These are phyloP conservation scores for Populus tremula DNA, from an alignment of 345 rosid species.

Conservation along the genomic window DNA sequence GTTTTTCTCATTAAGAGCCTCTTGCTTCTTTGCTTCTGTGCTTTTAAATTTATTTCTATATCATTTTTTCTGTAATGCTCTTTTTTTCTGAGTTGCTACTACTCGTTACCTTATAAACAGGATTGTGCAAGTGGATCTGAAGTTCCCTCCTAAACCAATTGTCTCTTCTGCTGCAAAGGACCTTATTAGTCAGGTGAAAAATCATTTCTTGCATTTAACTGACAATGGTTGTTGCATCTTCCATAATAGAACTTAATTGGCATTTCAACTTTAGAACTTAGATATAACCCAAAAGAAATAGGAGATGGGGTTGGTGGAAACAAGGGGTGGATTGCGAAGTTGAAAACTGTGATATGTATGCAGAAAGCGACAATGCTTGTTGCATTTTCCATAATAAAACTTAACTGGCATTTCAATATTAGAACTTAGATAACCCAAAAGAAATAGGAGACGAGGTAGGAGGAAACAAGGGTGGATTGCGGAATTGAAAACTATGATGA, in stretches of 20 bases:
- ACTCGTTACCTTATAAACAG: conserved; percentile 29
- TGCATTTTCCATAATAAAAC: too few species aligned
- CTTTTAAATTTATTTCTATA: neutral
- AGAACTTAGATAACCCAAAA: too few species aligned
- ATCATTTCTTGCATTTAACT: neutral
- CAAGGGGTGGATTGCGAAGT: too few species aligned
- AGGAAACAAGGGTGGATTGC: too few species aligned
- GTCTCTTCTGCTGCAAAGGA: conserved; percentile 89
- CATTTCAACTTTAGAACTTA: too few species aligned
- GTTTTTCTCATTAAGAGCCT: neutral
- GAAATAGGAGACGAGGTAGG: too few species aligned
- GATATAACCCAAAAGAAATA: too few species aligned
- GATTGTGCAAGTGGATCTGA: conserved; percentile 94
- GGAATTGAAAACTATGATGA: neutral
- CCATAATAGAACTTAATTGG: too few species aligned
- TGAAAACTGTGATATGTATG: neutral
- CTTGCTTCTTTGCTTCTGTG: neutral
- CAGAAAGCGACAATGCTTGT: too few species aligned
- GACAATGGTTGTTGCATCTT: too few species aligned
- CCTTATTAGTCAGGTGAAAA: conserved; percentile 71
- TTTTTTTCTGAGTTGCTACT: neutral
- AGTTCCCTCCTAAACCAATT: conserved; percentile 86
- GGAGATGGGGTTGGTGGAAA: too few species aligned
- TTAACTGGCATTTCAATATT: too few species aligned
- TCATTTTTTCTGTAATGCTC: neutral